phyloP scores from a whole-genome alignment of 2,329 filamentous ascomycete species.

The Alternaria triticimaculans region DNA sequence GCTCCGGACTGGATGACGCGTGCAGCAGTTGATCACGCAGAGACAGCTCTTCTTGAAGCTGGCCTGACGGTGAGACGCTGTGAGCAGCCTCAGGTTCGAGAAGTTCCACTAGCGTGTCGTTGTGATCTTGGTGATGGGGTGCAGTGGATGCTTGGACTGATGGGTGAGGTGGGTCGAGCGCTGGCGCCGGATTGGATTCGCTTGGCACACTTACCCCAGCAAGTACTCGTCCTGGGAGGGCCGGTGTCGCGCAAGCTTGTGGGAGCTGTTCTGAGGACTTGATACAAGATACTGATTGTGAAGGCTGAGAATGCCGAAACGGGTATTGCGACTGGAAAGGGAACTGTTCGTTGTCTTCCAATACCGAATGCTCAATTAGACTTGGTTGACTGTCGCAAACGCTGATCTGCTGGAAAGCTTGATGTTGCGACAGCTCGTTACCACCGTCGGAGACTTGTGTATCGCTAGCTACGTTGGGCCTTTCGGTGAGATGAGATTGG shows the following conservation, averaged over 20 bases:
- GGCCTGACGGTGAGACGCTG: neutral
- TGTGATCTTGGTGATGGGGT: neutral
- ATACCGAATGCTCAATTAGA: slow-evolving; percentile 14
- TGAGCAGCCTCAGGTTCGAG: neutral
- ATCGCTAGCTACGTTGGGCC: neutral
- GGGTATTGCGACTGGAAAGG: slow-evolving; percentile 19
- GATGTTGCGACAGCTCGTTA: slow-evolving; percentile 1
- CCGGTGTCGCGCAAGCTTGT: neutral
- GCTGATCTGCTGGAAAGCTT: slow-evolving; percentile 1
- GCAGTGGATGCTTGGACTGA: slow-evolving; percentile 2
- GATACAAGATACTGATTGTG: neutral
- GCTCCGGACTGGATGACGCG: neutral
- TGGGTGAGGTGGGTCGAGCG: neutral
- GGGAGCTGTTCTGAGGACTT: neutral
- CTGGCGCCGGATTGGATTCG: neutral
- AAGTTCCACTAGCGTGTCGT: neutral
- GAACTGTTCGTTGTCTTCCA: slow-evolving; percentile 17
- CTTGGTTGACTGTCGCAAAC: slow-evolving; percentile 5
- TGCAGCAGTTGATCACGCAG: neutral
- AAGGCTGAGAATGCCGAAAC: neutral
- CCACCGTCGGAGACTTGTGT: neutral
- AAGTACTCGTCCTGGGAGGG: neutral
- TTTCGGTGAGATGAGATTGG: neutral
- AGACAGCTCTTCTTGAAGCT: neutral
- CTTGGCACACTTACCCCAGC: slow-evolving; percentile 1